Conservation (phyloP, 2,329 filamentous ascomycete species). For the Amauroascus verrucosus region DNA sequence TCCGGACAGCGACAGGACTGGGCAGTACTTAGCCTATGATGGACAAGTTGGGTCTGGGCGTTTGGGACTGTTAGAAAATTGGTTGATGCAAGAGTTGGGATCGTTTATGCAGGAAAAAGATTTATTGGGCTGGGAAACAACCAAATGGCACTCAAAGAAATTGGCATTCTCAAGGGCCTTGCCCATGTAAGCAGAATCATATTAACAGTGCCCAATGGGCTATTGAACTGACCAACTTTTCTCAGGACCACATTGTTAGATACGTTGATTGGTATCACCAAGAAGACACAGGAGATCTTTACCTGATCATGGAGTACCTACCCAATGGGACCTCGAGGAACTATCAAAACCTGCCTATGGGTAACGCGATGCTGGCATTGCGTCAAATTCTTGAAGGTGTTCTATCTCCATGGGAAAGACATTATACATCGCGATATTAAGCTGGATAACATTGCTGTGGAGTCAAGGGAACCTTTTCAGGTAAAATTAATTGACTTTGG, state of each 20-base stretch:
- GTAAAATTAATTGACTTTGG: constrained; percentile 12
- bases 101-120: neutral
- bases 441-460: constrained; percentile 9
- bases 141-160: neutral
- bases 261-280: neutral
- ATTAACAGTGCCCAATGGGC: too few relatives aligned
- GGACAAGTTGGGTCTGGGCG: neutral
- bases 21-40: neutral
- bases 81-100: neutral
- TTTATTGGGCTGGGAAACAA: neutral
- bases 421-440: constrained; percentile 14
- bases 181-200: neutral
- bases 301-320: constrained; percentile 8
- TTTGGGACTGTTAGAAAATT: neutral
- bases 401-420: constrained; percentile 2
- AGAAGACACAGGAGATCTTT: neutral
- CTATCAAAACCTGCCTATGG: constrained; percentile 29
- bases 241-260: neutral
- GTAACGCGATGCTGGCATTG: constrained; percentile 19
- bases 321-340: neutral
- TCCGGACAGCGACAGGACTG: neutral
- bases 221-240: neutral
- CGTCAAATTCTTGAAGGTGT: constrained; percentile 5
- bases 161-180: neutral
- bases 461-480: constrained; percentile 3